These are phyloP conservation scores for Oldenlandia corymbosa DNA, from an alignment of 257 asterid species.

Conservation along the genomic window DNA sequence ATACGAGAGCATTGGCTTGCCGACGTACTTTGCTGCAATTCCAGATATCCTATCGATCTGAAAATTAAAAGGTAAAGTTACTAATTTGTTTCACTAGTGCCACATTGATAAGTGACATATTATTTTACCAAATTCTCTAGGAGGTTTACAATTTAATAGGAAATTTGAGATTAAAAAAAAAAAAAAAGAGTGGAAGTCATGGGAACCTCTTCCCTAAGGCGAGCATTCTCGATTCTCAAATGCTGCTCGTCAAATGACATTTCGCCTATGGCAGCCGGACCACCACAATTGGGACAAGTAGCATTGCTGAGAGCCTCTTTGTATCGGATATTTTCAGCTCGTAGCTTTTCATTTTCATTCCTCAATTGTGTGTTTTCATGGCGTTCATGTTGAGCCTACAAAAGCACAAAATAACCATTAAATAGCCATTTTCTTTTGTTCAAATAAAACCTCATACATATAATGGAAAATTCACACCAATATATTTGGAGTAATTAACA, in stretches of 20 bases:
- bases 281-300: slow-evolving; percentile 79
- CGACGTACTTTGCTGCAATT: slow-evolving; percentile 66
- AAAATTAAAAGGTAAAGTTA: neutral
- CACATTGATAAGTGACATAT: no score
- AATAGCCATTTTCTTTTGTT: neutral
- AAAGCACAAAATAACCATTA: neutral
- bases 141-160: no score
- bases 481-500: no score
- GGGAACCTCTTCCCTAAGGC: slow-evolving; percentile 67
- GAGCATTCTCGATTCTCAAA: slow-evolving; percentile 58
- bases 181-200: neutral
- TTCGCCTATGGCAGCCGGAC: slow-evolving; percentile 68
- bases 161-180: no score
- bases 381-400: slow-evolving; percentile 73
- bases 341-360: slow-evolving; percentile 63
- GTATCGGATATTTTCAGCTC: slow-evolving; percentile 58
- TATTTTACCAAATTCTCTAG: no score
- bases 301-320: slow-evolving; percentile 66
- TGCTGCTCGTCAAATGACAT: slow-evolving; percentile 84
- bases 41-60: slow-evolving; percentile 77
- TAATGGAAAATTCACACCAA: no score
- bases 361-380: slow-evolving; percentile 61
- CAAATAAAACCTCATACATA: no score
- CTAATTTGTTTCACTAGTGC: no score
- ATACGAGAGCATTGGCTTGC: slow-evolving; percentile 51